A percentile compares a stretch with the other conserved stretches of the same genome.
These are phyloP conservation scores for Ogataea neopini DNA, from an alignment of 805 yeast species.

Conservation along the genomic window DNA sequence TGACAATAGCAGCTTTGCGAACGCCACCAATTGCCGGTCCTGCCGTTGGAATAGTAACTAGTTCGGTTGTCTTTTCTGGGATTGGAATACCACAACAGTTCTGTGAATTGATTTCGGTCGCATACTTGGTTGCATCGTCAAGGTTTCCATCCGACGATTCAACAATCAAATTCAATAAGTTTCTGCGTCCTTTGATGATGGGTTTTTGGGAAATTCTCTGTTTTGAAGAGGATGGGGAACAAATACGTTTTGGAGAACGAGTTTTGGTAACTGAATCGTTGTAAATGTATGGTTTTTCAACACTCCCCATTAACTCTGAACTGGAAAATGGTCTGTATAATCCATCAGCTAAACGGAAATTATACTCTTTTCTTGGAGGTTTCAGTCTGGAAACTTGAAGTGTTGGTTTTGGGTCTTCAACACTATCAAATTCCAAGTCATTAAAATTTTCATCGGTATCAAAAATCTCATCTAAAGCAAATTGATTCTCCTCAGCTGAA, in stretches of 20 bases:
- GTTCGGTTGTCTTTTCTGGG: conserved; percentile 57
- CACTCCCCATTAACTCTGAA: conserved; percentile 1
- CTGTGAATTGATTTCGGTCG: conserved; percentile 65
- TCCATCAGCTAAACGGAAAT: conserved; percentile 1
- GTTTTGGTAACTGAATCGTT: conserved; percentile 3
- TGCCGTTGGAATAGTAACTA: conserved; percentile 57
- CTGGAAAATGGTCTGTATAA: conserved; percentile 5
- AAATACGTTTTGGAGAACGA: conserved; percentile 43
- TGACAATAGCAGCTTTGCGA: conserved; percentile 38
- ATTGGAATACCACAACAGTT: conserved; percentile 63
- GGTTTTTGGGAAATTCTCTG: conserved; percentile 35
- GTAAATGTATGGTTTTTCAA: neutral
- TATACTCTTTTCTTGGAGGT: conserved; percentile 1
- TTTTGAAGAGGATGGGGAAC: conserved; percentile 41
- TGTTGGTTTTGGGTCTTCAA: conserved; percentile 2
- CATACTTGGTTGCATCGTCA: conserved; percentile 67
- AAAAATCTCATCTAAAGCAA: conserved; percentile 24
- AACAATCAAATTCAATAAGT: conserved; percentile 50
- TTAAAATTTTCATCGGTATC: conserved; percentile 22
- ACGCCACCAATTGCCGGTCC: conserved; percentile 35
- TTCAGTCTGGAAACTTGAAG: neutral
- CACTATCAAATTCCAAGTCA: conserved; percentile 24
- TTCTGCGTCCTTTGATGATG: conserved; percentile 31
- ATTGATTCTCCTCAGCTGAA: conserved; percentile 17
- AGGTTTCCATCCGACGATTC: conserved; percentile 61